These are phyloP conservation scores for Licmophora abbreviata DNA, from an alignment of 108 stramenopile genomes.

Conservation along the genomic window DNA sequence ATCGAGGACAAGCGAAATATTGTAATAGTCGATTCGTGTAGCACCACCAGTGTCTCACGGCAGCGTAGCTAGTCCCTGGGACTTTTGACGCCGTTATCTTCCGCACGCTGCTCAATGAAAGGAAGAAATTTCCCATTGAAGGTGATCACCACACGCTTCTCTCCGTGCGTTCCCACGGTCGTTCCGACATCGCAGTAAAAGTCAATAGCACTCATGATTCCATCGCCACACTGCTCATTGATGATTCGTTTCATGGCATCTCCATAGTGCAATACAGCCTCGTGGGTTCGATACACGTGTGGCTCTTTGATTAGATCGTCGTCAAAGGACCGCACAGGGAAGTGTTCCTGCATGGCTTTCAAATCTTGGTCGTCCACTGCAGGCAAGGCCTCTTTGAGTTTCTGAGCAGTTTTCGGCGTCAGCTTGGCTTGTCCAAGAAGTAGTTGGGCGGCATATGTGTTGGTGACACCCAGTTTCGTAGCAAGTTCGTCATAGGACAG, in stretches of 20 bases:
- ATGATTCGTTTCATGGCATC: constrained; percentile 59
- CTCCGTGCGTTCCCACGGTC: constrained; percentile 55
- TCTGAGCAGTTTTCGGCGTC: constrained; percentile 25
- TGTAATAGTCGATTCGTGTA: too few relatives aligned
- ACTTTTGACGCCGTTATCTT: constrained; percentile 44
- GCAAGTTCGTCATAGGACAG: constrained; percentile 55
- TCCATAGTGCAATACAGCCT: constrained; percentile 64
- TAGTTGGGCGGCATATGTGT: constrained; percentile 62
- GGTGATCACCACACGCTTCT: constrained; percentile 68
- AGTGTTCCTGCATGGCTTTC: constrained; percentile 37
- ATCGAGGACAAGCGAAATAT: too few relatives aligned
- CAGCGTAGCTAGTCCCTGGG: constrained; percentile 29
- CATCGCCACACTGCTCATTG: constrained; percentile 72
- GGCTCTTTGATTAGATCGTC: constrained; percentile 57
- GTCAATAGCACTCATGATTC: constrained; percentile 77
- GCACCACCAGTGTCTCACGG: too few relatives aligned
- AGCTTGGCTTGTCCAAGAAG: constrained; percentile 64
- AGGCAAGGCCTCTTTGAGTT: constrained; percentile 50
- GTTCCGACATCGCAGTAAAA: constrained; percentile 65
- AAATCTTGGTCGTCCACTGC: constrained; percentile 25
- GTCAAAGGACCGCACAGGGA: constrained; percentile 47
- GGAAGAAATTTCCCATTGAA: constrained; percentile 79
- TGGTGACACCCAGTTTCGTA: constrained; percentile 48
- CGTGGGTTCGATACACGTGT: constrained; percentile 62
- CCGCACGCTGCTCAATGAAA: constrained; percentile 46